Evolutionary conservation across 805 yeast species (phyloP).

Genomic region (Yarrowia sp.): DNA sequence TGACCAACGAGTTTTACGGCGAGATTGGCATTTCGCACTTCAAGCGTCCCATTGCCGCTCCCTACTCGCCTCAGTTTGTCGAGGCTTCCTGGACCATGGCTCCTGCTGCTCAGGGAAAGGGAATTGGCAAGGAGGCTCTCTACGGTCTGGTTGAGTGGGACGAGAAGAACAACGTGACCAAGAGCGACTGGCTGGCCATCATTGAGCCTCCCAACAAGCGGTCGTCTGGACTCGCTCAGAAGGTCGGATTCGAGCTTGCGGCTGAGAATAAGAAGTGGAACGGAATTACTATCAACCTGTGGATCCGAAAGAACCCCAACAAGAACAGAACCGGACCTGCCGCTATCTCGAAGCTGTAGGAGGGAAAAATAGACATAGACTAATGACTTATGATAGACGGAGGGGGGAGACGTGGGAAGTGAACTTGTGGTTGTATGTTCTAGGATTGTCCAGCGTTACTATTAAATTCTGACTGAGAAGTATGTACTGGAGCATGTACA

Average conservation of each 20-base stretch:
- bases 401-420: not conserved
- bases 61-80: conserved; percentile 14
- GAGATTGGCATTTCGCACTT: conserved; percentile 20
- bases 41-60: conserved; percentile 17
- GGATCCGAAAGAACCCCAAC: conserved; percentile 34
- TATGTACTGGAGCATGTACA: too few species aligned
- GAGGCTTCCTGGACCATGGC: conserved; percentile 28
- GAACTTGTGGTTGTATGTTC: too few species aligned
- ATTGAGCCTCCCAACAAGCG: conserved; percentile 45
- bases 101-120: conserved; percentile 23
- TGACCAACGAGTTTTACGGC: conserved; percentile 29
- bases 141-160: conserved; percentile 40
- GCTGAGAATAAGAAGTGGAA: conserved; percentile 38
- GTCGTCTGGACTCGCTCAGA: conserved; percentile 29
- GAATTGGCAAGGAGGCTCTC: conserved; percentile 23
- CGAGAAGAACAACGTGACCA: conserved; percentile 39
- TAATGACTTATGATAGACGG: not conserved
- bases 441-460: too few species aligned
- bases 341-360: conserved; percentile 9
- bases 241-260: conserved; percentile 44
- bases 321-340: not conserved
- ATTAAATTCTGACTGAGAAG: too few species aligned
- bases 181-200: conserved; percentile 41
- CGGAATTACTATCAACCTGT: conserved; percentile 2
- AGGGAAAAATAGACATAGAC: not conserved